Evolutionary conservation across 2,329 filamentous ascomycete species (phyloP).

Genomic region (Cladosporium sp.): DNA sequence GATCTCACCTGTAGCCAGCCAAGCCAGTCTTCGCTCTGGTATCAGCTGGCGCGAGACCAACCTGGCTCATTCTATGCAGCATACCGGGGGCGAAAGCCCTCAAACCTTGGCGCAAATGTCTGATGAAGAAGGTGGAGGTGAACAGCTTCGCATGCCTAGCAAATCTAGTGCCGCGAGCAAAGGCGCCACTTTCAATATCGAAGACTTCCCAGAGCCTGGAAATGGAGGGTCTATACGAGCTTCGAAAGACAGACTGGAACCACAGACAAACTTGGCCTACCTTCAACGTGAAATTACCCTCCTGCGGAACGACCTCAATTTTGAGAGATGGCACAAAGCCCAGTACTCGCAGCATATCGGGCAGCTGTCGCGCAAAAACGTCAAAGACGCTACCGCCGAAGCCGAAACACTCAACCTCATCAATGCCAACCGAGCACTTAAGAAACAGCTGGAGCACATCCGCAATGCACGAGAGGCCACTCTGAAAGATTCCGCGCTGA

Average conservation of each 20-base stretch:
- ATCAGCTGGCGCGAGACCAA: slow-evolving; percentile 53
- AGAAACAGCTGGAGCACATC: slow-evolving; percentile 56
- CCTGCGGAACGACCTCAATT: slow-evolving; percentile 73
- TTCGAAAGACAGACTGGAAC: slow-evolving; percentile 17
- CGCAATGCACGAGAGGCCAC: slow-evolving; percentile 29
- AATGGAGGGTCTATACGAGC: slow-evolving; percentile 1
- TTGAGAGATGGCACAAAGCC: slow-evolving; percentile 77
- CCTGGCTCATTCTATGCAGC: slow-evolving; percentile 45
- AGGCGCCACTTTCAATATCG: slow-evolving; percentile 18
- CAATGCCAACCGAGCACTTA: slow-evolving; percentile 68
- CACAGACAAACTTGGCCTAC: slow-evolving; percentile 43
- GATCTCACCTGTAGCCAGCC: slow-evolving; percentile 27
- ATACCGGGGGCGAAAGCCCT: slow-evolving; percentile 53
- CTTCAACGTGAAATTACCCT: slow-evolving; percentile 71
- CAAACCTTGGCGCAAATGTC: slow-evolving; percentile 47
- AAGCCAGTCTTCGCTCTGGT: slow-evolving; percentile 27
- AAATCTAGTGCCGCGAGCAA: slow-evolving; percentile 12
- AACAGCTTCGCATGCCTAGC: slow-evolving; percentile 19
- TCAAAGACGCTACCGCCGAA: slow-evolving; percentile 71
- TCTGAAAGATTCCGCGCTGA: slow-evolving; percentile 29
- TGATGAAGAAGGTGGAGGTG: slow-evolving; percentile 17
- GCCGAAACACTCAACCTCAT: slow-evolving; percentile 78
- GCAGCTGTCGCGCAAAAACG: slow-evolving; percentile 67
- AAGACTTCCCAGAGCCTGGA: slow-evolving; percentile 25
- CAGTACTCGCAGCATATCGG: slow-evolving; percentile 80